phyloP scores from a whole-genome alignment of 2,329 filamentous ascomycete genomes.

The Stachybotrys chlorohalonatus region DNA sequence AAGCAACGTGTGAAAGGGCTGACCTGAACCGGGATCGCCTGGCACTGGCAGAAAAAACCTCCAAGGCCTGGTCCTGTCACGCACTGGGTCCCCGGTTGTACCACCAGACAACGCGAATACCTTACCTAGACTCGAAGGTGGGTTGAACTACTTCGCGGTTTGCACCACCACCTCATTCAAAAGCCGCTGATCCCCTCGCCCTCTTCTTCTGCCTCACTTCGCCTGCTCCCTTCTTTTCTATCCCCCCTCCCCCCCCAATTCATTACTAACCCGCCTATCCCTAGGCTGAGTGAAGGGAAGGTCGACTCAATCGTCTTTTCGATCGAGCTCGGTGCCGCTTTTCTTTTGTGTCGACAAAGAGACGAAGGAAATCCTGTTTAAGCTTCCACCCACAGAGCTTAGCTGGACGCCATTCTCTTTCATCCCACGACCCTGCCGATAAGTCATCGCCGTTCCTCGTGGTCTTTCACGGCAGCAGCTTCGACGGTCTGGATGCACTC shows the following conservation, averaged over 20 bases:
- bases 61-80: not conserved
- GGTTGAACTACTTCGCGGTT: not conserved
- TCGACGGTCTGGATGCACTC: conserved; percentile 1
- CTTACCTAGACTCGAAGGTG: not conserved
- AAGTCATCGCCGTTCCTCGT: not conserved
- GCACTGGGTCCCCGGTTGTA: not conserved
- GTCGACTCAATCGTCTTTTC: not conserved
- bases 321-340: conserved; percentile 1
- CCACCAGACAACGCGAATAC: conserved; percentile 8
- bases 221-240: conserved; percentile 12
- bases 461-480: not conserved
- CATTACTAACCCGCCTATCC: not conserved
- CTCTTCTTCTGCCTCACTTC: conserved; percentile 18
- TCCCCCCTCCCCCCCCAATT: not conserved
- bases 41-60: conserved; percentile 11
- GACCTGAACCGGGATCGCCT: conserved; percentile 11
- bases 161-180: conserved; percentile 23
- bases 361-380: not conserved
- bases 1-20: conserved; percentile 15
- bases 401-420: not conserved
- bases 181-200: conserved; percentile 27
- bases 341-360: not conserved
- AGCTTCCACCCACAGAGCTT: not conserved
- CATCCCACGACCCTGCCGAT: not conserved
- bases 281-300: not conserved